Percentiles rank a stretch among this genome's conserved stretches.
These are phyloP conservation scores for Erythrophleum ivorense DNA, from an alignment of 331 rosid species.

Conservation along the genomic window DNA sequence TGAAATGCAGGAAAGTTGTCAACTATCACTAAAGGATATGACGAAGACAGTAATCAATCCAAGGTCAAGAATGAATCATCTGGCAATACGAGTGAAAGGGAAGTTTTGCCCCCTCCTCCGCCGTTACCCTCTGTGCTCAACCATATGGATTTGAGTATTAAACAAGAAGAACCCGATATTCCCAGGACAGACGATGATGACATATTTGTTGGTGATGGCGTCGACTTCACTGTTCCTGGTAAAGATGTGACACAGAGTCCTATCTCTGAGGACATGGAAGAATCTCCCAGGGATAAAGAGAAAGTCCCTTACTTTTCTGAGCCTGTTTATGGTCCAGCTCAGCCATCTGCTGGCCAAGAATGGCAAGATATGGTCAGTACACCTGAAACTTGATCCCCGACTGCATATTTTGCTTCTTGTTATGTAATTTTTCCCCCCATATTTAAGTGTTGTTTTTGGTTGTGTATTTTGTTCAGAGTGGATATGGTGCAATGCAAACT, in stretches of 20 bases:
- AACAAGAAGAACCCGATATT: too few species aligned
- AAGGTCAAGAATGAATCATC: conserved; percentile 60
- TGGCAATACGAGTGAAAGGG: too few species aligned
- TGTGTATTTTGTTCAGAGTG: conserved; percentile 56
- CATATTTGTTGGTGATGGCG: conserved; percentile 89
- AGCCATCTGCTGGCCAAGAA: conserved; percentile 70
- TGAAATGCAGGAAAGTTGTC: conserved; percentile 64
- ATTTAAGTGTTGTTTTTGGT: conserved; percentile 17
- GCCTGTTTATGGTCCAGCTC: conserved; percentile 84
- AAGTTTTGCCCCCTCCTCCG: conserved; percentile 74
- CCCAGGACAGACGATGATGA: conserved; percentile 83
- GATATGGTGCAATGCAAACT: conserved; percentile 70
- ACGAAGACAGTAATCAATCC: conserved; percentile 55
- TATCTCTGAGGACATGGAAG: too few species aligned
- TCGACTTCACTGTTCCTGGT: conserved; percentile 67
- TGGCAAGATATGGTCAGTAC: conserved; percentile 72
- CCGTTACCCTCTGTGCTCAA: too few species aligned
- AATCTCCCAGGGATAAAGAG: conserved; percentile 85
- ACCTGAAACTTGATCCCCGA: too few species aligned
- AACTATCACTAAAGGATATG: conserved; percentile 61
- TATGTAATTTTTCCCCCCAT: too few species aligned
- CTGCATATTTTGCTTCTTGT: too few species aligned
- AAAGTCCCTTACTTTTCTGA: conserved; percentile 67
- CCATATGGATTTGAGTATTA: too few species aligned
- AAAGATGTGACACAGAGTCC: too few species aligned